These are phyloP conservation scores for Purpureocillium lavendulum DNA, from an alignment of 2,329 filamentous ascomycete genomes.

Conservation along the genomic window DNA sequence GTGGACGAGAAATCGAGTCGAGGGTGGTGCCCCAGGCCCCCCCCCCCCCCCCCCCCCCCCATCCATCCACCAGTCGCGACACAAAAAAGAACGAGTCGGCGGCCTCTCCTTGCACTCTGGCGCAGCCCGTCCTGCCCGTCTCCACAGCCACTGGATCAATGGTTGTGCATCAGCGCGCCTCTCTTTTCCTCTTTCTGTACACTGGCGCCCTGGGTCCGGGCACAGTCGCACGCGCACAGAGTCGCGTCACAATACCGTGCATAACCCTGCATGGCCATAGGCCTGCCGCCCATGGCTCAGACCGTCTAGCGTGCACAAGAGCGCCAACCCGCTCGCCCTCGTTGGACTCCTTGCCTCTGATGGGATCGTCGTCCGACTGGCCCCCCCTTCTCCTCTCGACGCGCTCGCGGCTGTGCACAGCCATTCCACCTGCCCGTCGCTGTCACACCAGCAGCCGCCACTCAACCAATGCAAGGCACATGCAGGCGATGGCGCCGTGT, in stretches of 20 bases:
- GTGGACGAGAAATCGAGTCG: too few relatives aligned
- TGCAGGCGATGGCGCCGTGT: constrained; percentile 3
- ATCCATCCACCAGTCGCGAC: too few relatives aligned
- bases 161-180: constrained; percentile 6
- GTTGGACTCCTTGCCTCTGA: not conserved
- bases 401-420: constrained; percentile 5
- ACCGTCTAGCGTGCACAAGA: constrained; percentile 15
- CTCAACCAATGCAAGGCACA: constrained; percentile 12
- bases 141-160: constrained; percentile 1
- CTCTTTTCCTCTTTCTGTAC: constrained; percentile 9
- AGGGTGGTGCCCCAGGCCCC: too few relatives aligned
- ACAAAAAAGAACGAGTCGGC: too few relatives aligned
- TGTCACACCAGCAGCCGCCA: constrained; percentile 7
- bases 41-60: too few relatives aligned
- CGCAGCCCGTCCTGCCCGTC: too few relatives aligned
- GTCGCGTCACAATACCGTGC: constrained; percentile 25
- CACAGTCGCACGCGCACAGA: constrained; percentile 18
- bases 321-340: not conserved
- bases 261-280: constrained; percentile 24
- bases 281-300: constrained; percentile 8
- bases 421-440: constrained; percentile 4
- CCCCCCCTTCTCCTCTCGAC: too few relatives aligned
- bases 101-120: too few relatives aligned
- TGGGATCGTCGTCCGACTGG: not conserved
- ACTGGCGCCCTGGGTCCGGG: constrained; percentile 4